Evolutionary conservation across 495 filamentous ascomycete species (phyloP).

Genomic region (Endocarpon pusillum): DNA sequence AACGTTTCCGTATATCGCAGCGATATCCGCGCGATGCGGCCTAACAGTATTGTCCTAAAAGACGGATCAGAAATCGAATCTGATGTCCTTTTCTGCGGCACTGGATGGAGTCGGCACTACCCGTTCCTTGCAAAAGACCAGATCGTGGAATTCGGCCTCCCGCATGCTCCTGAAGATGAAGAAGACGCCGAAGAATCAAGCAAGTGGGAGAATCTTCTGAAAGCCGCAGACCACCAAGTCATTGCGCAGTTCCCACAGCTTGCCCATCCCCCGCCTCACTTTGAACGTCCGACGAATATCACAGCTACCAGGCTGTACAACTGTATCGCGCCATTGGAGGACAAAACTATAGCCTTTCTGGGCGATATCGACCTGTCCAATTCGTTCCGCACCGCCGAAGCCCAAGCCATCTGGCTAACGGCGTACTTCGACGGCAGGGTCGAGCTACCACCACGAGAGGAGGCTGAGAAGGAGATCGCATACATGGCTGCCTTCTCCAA

Average conservation of each 20-base stretch:
- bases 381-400: slow-evolving; percentile 21
- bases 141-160: slow-evolving; percentile 14
- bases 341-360: slow-evolving; percentile 26
- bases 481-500: slow-evolving; percentile 17
- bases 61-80: slow-evolving; percentile 12
- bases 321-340: slow-evolving; percentile 18
- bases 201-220: slow-evolving; percentile 15
- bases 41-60: slow-evolving; percentile 9
- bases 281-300: slow-evolving; percentile 8
- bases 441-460: slow-evolving; percentile 11
- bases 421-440: slow-evolving; percentile 23
- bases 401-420: slow-evolving; percentile 28
- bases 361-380: slow-evolving; percentile 18
- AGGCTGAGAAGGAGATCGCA: slow-evolving; percentile 18
- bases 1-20: slow-evolving; percentile 21
- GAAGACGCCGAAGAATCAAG: too few relatives aligned
- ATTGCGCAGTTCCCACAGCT: slow-evolving; percentile 21
- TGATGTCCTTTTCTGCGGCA: slow-evolving; percentile 23
- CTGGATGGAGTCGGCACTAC: slow-evolving; percentile 17
- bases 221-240: slow-evolving; percentile 18
- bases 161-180: slow-evolving; percentile 10
- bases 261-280: slow-evolving; percentile 16
- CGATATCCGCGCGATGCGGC: slow-evolving; percentile 12
- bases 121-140: slow-evolving; percentile 9
- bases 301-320: slow-evolving; percentile 25